A percentile compares a stretch with the other conserved stretches of the same genome.
These are phyloP conservation scores for Penicillium brevicompactum DNA, from an alignment of 2,329 filamentous ascomycete genomes.

Conservation along the genomic window DNA sequence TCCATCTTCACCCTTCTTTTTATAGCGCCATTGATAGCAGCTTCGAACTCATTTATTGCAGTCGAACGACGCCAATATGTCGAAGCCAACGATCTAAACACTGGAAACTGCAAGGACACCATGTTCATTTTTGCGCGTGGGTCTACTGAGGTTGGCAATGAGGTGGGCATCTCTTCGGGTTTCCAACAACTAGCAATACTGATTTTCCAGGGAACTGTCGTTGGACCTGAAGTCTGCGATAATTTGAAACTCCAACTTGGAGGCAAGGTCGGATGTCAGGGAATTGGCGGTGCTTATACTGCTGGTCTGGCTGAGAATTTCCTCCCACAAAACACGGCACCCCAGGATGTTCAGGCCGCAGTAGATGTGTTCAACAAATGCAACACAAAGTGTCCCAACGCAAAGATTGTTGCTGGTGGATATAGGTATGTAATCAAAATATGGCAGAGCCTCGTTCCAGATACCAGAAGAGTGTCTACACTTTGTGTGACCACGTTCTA, in stretches of 20 bases:
- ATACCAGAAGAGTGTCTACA: neutral
- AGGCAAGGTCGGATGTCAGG: constrained; percentile 43
- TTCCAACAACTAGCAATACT: neutral
- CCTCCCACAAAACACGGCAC: constrained; percentile 41
- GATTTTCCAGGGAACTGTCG: constrained; percentile 28
- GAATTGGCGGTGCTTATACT: constrained; percentile 47
- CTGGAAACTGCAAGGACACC: constrained; percentile 38
- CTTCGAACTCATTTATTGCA: neutral
- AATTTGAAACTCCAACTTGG: constrained; percentile 26
- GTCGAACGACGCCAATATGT: constrained; percentile 9
- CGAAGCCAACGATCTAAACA: constrained; percentile 39
- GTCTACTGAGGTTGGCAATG: constrained; percentile 43
- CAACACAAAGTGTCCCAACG: constrained; percentile 46
- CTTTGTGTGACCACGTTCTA: neutral
- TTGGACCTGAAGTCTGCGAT: constrained; percentile 33
- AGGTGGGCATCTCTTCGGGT: constrained; percentile 25
- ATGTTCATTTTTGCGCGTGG: constrained; percentile 47
- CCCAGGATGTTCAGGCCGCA: constrained; percentile 42
- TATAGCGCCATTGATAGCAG: neutral
- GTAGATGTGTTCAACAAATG: constrained; percentile 45
- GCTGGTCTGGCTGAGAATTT: constrained; percentile 41
- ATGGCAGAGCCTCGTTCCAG: neutral
- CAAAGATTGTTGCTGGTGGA: constrained; percentile 48
- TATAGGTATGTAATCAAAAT: constrained; percentile 36
- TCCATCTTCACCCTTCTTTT: neutral